These are phyloP conservation scores for Pelargonium cotyledonis DNA, from an alignment of 441 rosid species.

Conservation along the genomic window DNA sequence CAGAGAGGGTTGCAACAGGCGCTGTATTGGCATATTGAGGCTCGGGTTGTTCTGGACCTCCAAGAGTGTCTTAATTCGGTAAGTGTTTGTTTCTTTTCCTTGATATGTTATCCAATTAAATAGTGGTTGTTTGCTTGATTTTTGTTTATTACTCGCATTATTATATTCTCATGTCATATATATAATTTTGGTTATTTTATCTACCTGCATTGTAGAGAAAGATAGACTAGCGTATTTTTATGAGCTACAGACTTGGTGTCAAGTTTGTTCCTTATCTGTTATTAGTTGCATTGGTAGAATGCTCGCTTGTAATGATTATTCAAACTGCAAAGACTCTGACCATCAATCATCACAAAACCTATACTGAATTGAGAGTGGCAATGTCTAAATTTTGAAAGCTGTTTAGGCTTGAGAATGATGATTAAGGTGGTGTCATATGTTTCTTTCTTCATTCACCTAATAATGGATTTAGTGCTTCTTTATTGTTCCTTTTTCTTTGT, in stretches of 20 bases:
- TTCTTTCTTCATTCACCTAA: no score
- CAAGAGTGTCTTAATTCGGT: constrained; percentile 64
- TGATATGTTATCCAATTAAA: not conserved
- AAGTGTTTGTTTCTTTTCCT: constrained; percentile 16
- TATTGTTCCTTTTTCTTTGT: no score
- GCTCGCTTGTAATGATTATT: not conserved
- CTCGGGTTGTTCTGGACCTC: constrained; percentile 93
- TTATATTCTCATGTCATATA: no score
- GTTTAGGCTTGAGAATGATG: not conserved
- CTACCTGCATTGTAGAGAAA: not conserved
- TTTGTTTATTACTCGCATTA: not conserved
- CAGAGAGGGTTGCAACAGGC: constrained; percentile 94
- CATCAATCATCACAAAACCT: not conserved
- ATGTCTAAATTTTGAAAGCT: not conserved
- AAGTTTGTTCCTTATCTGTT: not conserved
- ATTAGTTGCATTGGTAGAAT: not conserved
- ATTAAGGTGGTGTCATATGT: not conserved
- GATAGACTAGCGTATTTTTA: not conserved
- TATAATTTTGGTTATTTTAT: not conserved
- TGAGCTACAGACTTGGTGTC: not conserved
- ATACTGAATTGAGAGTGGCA: not conserved
- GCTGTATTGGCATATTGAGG: constrained; percentile 96
- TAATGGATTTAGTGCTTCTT: no score
- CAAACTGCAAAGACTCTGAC: not conserved
- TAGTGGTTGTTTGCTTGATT: not conserved